Conservation (phyloP, 768 basidiomycete species). For the Kwoniella sp. region DNA sequence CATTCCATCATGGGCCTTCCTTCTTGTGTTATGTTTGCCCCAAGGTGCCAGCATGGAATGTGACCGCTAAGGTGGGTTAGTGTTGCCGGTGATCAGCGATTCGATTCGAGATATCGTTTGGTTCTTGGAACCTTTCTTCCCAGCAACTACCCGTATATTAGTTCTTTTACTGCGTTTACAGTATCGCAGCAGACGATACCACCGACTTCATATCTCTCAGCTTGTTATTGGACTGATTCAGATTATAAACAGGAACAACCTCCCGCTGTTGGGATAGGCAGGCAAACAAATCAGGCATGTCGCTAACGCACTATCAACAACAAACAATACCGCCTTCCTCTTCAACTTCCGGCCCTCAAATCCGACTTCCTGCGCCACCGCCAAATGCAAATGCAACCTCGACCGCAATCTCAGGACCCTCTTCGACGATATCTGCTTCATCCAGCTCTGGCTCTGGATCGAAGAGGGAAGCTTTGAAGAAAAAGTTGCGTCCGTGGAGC, state of each 20-base stretch:
- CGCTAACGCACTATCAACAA: not conserved
- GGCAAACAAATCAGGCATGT: too few relatives aligned
- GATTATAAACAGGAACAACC: too few relatives aligned
- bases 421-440: not conserved
- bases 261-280: too few relatives aligned
- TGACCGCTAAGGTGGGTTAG: too few relatives aligned
- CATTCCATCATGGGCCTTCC: not conserved
- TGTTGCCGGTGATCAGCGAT: not conserved
- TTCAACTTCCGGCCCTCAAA: not conserved
- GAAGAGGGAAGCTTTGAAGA: slow-evolving; percentile 3
- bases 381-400: not conserved
- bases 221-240: too few relatives aligned
- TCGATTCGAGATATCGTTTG: not conserved
- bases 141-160: too few relatives aligned
- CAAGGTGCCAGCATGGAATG: too few relatives aligned
- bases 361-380: not conserved
- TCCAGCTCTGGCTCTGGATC: slow-evolving; percentile 1
- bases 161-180: not conserved
- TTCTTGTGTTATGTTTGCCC: too few relatives aligned
- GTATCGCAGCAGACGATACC: too few relatives aligned
- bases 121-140: too few relatives aligned
- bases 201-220: too few relatives aligned
- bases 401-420: slow-evolving; percentile 12
- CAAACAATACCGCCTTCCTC: not conserved
- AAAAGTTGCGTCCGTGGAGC: slow-evolving; percentile 28